Percentiles rank a stretch among this genome's conserved stretches.
phyloP scores from a whole-genome alignment of 208 protist genomes.

The Leishmania mexicana region DNA sequence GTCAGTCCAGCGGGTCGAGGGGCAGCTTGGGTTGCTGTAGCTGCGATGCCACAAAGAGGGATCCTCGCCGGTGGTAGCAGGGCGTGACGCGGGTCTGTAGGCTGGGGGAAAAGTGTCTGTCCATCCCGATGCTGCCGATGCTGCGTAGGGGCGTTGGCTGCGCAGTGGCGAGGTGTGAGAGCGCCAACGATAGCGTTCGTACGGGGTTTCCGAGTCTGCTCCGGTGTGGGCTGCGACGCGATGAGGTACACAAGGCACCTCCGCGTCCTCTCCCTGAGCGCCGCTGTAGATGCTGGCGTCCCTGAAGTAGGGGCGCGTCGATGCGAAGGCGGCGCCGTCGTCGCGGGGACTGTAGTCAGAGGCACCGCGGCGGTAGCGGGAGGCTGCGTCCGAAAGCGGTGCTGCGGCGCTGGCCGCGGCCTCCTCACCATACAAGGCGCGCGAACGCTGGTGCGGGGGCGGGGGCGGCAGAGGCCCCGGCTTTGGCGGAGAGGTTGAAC shows the following conservation, averaged over 20 bases:
- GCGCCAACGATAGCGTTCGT: neutral
- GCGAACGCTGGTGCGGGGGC: neutral
- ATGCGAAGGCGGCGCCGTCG: neutral
- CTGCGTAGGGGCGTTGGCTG: neutral
- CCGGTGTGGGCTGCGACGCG: neutral
- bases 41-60: neutral
- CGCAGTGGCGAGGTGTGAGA: neutral
- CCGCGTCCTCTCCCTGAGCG: neutral
- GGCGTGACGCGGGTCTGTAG: neutral
- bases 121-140: constrained; percentile 7
- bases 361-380: neutral
- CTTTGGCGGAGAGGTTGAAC: neutral
- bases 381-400: neutral
- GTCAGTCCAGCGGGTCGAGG: constrained; percentile 45
- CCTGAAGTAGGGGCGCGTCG: neutral
- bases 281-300: constrained; percentile 4
- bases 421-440: neutral
- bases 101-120: neutral
- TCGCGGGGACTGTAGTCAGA: neutral
- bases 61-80: neutral
- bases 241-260: neutral
- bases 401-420: neutral
- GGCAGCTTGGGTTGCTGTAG: constrained; percentile 10
- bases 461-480: constrained; percentile 8
- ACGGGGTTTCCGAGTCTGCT: neutral